Evolutionary conservation across 179 eudicot species (phyloP).

Genomic region (Gypsophila paniculata): DNA sequence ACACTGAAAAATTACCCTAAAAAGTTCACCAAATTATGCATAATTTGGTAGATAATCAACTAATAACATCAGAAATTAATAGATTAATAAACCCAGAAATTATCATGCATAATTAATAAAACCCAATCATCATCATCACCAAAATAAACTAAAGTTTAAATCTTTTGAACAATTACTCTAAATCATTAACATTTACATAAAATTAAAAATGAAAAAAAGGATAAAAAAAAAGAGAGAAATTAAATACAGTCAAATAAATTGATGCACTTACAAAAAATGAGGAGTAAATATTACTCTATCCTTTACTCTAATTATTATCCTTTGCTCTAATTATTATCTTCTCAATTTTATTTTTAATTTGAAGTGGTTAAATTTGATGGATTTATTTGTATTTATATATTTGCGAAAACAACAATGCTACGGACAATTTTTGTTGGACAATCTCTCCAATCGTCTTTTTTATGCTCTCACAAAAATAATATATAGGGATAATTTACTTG

Average conservation of each 20-base stretch:
- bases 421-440: too few species aligned
- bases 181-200: background rate
- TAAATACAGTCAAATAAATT: background rate
- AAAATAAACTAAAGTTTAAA: background rate
- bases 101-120: background rate
- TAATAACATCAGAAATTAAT: background rate
- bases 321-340: background rate
- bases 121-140: background rate
- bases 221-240: background rate
- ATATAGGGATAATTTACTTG: too few species aligned
- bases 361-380: too few species aligned
- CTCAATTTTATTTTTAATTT: too few species aligned
- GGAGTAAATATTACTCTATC: background rate
- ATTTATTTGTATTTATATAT: too few species aligned
- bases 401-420: too few species aligned
- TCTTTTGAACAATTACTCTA: too few species aligned
- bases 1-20: background rate
- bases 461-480: too few species aligned
- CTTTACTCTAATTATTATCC: background rate
- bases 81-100: background rate
- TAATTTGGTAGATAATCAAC: background rate
- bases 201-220: background rate
- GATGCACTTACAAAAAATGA: constrained; percentile 2
- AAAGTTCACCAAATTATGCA: background rate
- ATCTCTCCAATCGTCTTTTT: too few species aligned